Percentiles rank a stretch among this genome's conserved stretches.
Conservation (phyloP, 176 grass and related monocot species). For the Carex littledalei region DNA sequence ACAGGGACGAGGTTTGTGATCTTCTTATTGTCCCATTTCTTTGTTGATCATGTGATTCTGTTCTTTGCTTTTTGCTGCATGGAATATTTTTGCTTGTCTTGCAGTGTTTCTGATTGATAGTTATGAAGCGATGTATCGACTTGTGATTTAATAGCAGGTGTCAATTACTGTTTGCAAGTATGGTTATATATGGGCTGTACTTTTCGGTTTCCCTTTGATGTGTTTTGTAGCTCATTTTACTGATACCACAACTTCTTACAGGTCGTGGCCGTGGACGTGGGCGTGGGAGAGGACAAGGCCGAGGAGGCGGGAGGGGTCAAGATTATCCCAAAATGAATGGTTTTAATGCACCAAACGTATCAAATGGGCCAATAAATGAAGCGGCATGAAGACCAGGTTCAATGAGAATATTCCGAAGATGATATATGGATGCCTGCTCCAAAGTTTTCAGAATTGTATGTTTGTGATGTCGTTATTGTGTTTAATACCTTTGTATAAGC, state of each 20-base stretch:
- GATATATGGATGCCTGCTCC: constrained; percentile 77
- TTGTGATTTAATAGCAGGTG: neutral
- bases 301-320: constrained; percentile 40
- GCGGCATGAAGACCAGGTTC: neutral
- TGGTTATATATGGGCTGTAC: neutral
- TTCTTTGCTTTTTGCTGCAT: neutral
- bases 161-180: neutral
- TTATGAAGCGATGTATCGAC: neutral
- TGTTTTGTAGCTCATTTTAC: neutral
- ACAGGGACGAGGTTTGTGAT: constrained; percentile 43
- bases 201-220: neutral
- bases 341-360: constrained; percentile 10
- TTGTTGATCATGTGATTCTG: neutral
- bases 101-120: neutral
- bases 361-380: neutral
- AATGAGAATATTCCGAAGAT: constrained; percentile 3
- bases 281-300: constrained; percentile 43
- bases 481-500: constrained; percentile 60
- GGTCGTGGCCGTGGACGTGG: constrained; percentile 45
- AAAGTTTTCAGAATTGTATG: constrained; percentile 51
- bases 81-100: neutral
- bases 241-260: constrained; percentile 14
- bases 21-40: neutral
- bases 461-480: constrained; percentile 51
- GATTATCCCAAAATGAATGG: constrained; percentile 31